phyloP scores from a whole-genome alignment of 2,329 filamentous ascomycete genomes.

The Paraphoma sp. region DNA sequence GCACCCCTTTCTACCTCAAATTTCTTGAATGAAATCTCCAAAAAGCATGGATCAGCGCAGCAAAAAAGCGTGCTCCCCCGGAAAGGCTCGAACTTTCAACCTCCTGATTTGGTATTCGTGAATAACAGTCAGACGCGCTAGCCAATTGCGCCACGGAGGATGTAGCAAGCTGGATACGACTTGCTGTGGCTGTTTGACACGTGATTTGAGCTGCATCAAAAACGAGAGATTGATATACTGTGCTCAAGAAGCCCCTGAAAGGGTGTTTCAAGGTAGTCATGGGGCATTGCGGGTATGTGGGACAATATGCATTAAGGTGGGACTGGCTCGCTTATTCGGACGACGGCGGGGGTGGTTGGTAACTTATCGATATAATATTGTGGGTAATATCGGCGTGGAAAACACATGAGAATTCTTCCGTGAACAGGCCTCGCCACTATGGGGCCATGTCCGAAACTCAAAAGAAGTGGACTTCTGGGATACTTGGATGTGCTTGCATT shows the following conservation, averaged over 20 bases:
- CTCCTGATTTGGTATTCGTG: conserved; percentile 33
- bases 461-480: too few species aligned
- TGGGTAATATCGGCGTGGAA: background rate
- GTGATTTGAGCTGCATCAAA: conserved; percentile 10
- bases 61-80: conserved; percentile 34
- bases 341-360: background rate
- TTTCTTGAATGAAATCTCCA: too few species aligned
- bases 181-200: conserved; percentile 21
- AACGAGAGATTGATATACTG: background rate
- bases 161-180: conserved; percentile 9
- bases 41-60: background rate
- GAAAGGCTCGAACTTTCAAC: conserved; percentile 44
- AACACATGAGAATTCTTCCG: too few species aligned
- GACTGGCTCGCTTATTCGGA: conserved; percentile 14
- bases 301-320: conserved; percentile 2
- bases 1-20: too few species aligned
- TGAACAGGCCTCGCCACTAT: too few species aligned
- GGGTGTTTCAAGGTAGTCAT: too few species aligned
- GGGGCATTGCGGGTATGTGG: background rate
- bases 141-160: conserved; percentile 59
- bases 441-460: too few species aligned
- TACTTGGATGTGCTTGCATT: background rate
- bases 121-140: conserved; percentile 68
- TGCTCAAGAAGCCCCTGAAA: too few species aligned
- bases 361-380: too few species aligned